Evolutionary conservation across 1,139 yeast species (phyloP), one percentile per base, ranked within the genome.

Genomic region (Meyerozyma sp.): DNA sequence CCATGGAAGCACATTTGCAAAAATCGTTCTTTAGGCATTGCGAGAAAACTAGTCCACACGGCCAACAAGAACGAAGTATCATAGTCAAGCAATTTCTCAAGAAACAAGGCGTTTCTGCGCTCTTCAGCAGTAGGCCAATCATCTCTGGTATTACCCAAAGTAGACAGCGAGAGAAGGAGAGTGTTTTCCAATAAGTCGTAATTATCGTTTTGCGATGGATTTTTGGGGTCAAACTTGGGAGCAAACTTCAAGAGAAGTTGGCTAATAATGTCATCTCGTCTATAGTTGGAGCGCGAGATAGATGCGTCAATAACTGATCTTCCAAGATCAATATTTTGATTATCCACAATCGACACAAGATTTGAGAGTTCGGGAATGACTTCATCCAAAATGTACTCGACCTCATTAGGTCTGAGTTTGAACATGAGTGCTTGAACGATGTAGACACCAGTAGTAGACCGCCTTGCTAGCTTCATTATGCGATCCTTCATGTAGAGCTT

Each of bases 61-160:
- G 81, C 72, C 16, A 75, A 65, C 18, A 83, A 68, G 51, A 87
- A 81, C 40, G 71, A 66, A 40, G 70, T 71, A 53, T 87, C 93
- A 55, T 79, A 85, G 32, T 75, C 79, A 63, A 84, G 78, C 46
- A 89, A 66, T 50, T 82, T 79, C 57, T 88, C 93, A 47, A 86
- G 66, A 54, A 89, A 83, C 28, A 87, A 58, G 0, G 95, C 73
- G 49, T 94, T 73, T 66, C 93, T 82, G 71, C 95, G 80, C 61
- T 88, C 95, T 54, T 85, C 93, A 0, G 93, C 86, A 1, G 95
- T 86, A 40, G 95, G 95, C 95, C 95, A 86, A 59, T 88, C 95
- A 53, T 82, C 95, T 52, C 79, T 76, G 2, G 89, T 84, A 59
- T 86, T 85, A 27, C 94, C 94, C 46, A 87, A 66, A 1, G 95